Base-by-base conservation (phyloP, 2,329 filamentous ascomycete genomes). In the Ophiobolus disseminans region DNA sequence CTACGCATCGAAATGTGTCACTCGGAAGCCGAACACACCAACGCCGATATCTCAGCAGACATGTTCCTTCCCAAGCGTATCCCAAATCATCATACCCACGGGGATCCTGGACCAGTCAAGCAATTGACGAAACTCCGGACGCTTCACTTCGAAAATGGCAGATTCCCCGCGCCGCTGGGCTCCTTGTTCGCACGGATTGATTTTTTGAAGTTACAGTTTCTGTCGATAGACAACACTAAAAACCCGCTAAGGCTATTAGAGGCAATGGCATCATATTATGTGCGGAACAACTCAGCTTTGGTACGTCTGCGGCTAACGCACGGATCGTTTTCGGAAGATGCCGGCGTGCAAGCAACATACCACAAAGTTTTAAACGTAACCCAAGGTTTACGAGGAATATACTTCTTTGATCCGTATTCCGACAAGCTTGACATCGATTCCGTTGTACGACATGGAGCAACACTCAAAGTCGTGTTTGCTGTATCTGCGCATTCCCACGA, bases 381-480 rank as follows among this genome's bases (percentile, higher is more conserved):
- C 7, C 6, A 26, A 4, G 3, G 26, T 5, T 25, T 46, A 10
- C 26, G n/a, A n/a, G n/a, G 40, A 3, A 11, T 25, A 5, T 34
- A 19, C 13, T 46, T 46, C 36, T 25, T 6, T 35, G 36, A 28
- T 4, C 9, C 40, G 4, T 2, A 48, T 11, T 31, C 32, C 14
- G 8, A 23, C 17, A 42, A 19, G 32, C n/a, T 48, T 19, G 32
- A 43, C n/a, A 26, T 43, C 10, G 25, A 39, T 9, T 32, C 25
- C 3, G 34, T 48, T 4, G 20, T 38, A 5, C 32, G 39, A 13
- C 45, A 48, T 30, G 45, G 45, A n/a, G 32, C 26, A 6, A 38
- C 39, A 4, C 14, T 48, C 19, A 32, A 25, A 20, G 10, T 11
- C 6, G 32, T 48, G 11, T 26, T 25, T 5, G 25, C 43, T 26